These are phyloP conservation scores for Oxyria digyna DNA, from an alignment of 148 eudicot species.

Conservation along the genomic window DNA sequence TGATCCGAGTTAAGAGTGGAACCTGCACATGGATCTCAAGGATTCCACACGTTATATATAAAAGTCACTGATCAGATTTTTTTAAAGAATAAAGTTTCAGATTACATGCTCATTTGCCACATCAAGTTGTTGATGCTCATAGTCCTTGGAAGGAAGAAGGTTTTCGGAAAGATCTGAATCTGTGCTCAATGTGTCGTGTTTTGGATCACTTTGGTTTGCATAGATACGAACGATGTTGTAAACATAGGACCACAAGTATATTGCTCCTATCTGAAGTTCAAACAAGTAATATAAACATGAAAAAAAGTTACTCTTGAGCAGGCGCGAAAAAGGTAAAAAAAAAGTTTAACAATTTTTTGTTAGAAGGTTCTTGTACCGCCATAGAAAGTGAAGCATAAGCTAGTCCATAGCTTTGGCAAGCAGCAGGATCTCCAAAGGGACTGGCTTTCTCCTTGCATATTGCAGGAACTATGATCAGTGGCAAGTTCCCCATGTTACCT, in stretches of 20 bases:
- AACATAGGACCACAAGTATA: slow-evolving; percentile 69
- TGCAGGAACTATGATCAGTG: slow-evolving; percentile 72
- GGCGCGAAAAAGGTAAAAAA: neutral
- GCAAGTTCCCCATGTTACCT: slow-evolving; percentile 86
- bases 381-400: slow-evolving; percentile 78
- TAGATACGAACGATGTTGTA: slow-evolving; percentile 67
- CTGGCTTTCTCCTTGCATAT: slow-evolving; percentile 79
- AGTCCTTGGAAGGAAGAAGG: slow-evolving; percentile 4
- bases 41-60: neutral
- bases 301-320: neutral
- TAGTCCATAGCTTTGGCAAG: slow-evolving; percentile 45
- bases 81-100: neutral
- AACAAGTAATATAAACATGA: neutral
- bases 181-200: neutral
- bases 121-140: neutral
- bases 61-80: neutral
- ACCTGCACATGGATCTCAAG: slow-evolving; percentile 14
- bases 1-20: slow-evolving; percentile 10
- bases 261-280: slow-evolving; percentile 57
- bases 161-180: neutral
- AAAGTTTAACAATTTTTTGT: neutral
- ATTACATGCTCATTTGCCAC: neutral
- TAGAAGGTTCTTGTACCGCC: slow-evolving; percentile 44
- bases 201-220: slow-evolving; percentile 13
- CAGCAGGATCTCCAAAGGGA: slow-evolving; percentile 68